Evolutionary conservation across 2,329 filamentous ascomycete species (phyloP).

Genomic region (Plectosphaerella cucumerina): DNA sequence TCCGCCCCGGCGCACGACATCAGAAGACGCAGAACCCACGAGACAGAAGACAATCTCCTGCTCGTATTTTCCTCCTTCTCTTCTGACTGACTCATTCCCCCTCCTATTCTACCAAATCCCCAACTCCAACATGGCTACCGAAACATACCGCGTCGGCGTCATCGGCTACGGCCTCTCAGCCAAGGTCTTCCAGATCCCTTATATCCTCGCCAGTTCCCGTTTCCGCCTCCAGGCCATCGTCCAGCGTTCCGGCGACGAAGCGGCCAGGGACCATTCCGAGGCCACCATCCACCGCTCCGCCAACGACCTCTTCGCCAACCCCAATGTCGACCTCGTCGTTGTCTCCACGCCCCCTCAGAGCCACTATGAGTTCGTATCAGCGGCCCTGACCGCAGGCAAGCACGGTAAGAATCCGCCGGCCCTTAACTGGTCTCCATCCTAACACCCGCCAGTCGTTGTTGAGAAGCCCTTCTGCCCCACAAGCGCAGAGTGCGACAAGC

Average conservation of each 20-base stretch:
- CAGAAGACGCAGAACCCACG: too few relatives aligned
- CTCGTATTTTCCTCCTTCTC: too few relatives aligned
- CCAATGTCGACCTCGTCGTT: constrained; percentile 63
- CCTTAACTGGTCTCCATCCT: background rate
- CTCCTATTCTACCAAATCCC: too few relatives aligned
- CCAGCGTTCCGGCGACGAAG: constrained; percentile 69
- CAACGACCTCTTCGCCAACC: constrained; percentile 61
- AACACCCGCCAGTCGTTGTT: constrained; percentile 54
- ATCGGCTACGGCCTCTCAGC: constrained; percentile 48
- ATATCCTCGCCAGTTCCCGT: constrained; percentile 59
- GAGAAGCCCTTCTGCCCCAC: constrained; percentile 83
- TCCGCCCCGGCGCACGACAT: too few relatives aligned
- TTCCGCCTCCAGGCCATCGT: constrained; percentile 72
- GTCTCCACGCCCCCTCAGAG: constrained; percentile 68
- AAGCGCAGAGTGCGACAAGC: constrained; percentile 59
- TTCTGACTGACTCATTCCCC: too few relatives aligned
- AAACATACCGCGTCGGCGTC: background rate
- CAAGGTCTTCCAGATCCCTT: constrained; percentile 82
- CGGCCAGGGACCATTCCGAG: constrained; percentile 61
- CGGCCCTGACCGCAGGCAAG: constrained; percentile 65
- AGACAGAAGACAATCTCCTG: too few relatives aligned
- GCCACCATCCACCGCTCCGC: constrained; percentile 60
- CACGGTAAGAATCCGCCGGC: constrained; percentile 32
- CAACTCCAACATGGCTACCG: too few relatives aligned
- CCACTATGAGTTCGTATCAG: constrained; percentile 62